phyloP scores from a whole-genome alignment of 257 asterid genomes.

The Forsythia suspensa region DNA sequence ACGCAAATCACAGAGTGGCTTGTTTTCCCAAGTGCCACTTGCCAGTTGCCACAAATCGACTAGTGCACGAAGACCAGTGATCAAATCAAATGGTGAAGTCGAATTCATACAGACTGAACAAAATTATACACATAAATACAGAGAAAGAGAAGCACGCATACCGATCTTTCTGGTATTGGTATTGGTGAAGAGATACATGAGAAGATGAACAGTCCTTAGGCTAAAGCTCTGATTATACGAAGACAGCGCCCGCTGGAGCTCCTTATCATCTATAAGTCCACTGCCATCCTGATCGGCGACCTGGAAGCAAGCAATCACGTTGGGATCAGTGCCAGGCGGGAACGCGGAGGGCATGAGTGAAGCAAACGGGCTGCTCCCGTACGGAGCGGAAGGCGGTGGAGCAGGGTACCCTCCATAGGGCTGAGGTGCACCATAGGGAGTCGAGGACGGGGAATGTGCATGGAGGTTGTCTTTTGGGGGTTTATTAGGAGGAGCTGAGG shows the following conservation, averaged over 20 bases:
- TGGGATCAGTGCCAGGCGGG: slow-evolving; percentile 95
- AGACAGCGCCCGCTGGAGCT: slow-evolving; percentile 80
- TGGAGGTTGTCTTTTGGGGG: slow-evolving; percentile 2
- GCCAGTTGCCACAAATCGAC: background rate
- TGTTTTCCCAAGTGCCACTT: background rate
- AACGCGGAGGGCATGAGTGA: slow-evolving; percentile 71
- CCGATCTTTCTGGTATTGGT: slow-evolving; percentile 73
- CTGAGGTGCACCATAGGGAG: slow-evolving; percentile 44
- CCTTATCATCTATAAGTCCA: slow-evolving; percentile 90
- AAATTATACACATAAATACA: background rate
- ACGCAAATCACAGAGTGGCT: background rate
- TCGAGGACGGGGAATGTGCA: background rate
- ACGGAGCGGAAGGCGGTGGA: slow-evolving; percentile 44
- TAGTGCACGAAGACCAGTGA: background rate
- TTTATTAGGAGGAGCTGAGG: background rate
- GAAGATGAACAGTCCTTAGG: slow-evolving; percentile 89
- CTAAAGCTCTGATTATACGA: slow-evolving; percentile 76
- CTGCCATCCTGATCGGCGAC: slow-evolving; percentile 95
- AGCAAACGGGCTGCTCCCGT: slow-evolving; percentile 63
- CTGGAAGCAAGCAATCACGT: slow-evolving; percentile 70
- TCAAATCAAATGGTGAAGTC: background rate
- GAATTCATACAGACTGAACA: background rate
- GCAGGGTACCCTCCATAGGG: slow-evolving; percentile 42
- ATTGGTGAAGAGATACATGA: slow-evolving; percentile 88
- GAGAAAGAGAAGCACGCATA: slow-evolving; percentile 16